Evolutionary conservation across 2,329 filamentous ascomycete genomes (phyloP).

Genomic region (Neofusicoccum sp.): DNA sequence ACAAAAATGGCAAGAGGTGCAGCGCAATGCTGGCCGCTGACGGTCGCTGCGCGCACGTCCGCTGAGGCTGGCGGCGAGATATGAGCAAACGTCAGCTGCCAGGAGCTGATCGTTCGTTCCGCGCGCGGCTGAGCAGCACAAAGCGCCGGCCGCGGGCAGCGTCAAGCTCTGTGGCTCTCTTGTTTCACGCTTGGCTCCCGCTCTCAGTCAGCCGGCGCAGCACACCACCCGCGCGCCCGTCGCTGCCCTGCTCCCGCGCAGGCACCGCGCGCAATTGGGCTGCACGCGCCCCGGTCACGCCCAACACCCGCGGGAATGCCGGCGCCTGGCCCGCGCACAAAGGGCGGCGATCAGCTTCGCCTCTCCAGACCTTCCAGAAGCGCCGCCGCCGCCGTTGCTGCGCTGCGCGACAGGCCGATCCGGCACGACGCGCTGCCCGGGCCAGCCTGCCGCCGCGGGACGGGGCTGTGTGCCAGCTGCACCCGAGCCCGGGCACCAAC

Average conservation of each 20-base stretch:
- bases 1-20: conserved; percentile 10
- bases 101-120: conserved; percentile 11
- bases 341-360: no score
- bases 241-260: background rate
- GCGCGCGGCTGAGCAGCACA: conserved; percentile 16
- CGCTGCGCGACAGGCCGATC: no score
- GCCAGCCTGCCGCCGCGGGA: background rate
- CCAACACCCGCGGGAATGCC: background rate
- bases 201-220: background rate
- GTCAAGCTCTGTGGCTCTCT: conserved; percentile 11
- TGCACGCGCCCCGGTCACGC: background rate
- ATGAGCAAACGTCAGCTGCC: conserved; percentile 14
- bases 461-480: background rate
- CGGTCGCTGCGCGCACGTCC: conserved; percentile 1
- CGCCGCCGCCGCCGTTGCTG: no score
- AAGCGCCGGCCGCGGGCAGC: conserved; percentile 2
- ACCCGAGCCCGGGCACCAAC: conserved; percentile 1
- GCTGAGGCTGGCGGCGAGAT: conserved; percentile 6
- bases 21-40: conserved; percentile 4
- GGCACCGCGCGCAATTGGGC: background rate
- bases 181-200: conserved; percentile 5
- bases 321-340: no score
- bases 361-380: no score
- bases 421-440: background rate
- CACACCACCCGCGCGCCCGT: background rate